Conservation (phyloP, 169 alveolate genomes). For the Eimeria maxima region DNA sequence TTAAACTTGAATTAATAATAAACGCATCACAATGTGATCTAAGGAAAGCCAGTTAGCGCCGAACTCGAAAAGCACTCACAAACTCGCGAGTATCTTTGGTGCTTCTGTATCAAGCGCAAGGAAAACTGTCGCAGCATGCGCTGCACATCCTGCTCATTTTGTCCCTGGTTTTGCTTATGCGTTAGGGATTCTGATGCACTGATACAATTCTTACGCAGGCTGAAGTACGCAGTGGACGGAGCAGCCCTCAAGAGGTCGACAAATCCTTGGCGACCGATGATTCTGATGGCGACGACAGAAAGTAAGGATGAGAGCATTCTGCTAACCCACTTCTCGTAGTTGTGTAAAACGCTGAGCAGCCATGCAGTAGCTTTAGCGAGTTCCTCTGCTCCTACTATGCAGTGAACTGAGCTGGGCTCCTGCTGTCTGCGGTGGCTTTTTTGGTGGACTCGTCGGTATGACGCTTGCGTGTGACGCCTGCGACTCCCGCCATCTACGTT, state of each 20-base stretch:
- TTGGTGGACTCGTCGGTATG: conserved; percentile 59
- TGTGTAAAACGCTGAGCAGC: neutral
- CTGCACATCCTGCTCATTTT: neutral
- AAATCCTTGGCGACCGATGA: conserved; percentile 11
- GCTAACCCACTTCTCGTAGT: neutral
- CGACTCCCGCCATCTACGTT: neutral
- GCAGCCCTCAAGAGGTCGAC: neutral
- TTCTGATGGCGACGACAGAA: conserved; percentile 72
- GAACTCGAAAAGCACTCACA: neutral
- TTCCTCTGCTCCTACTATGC: conserved; percentile 14
- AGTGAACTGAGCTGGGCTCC: conserved; percentile 39
- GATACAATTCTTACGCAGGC: neutral
- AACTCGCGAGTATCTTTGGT: neutral
- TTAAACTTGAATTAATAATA: no score
- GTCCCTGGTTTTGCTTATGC: no score
- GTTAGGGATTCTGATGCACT: neutral
- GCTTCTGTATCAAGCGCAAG: neutral
- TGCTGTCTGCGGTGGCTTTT: conserved; percentile 29
- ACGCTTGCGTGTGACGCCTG: neutral
- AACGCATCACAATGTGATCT: no score
- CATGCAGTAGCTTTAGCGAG: neutral
- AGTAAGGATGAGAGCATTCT: neutral
- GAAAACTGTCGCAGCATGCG: neutral
- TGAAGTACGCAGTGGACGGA: neutral
- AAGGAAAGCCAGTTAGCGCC: no score